A percentile compares a stretch with the other conserved stretches of the same genome.
Conservation (phyloP, 2,329 filamentous ascomycete genomes). For the Phyllosticta citriasiana region DNA sequence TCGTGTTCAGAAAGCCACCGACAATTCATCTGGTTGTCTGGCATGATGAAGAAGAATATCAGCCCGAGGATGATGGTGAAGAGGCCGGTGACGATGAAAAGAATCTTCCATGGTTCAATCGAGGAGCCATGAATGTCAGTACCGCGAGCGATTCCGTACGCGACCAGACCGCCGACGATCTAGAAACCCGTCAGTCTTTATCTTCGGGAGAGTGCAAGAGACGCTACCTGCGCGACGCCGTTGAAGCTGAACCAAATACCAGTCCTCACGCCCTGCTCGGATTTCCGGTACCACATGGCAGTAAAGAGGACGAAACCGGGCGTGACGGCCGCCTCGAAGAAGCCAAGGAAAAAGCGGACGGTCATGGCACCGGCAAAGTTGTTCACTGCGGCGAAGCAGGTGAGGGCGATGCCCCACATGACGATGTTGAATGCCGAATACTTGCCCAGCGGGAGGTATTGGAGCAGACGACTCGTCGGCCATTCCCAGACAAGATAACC, state of each 20-base stretch:
- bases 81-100: constrained; percentile 37
- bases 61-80: constrained; percentile 33
- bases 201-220: no score
- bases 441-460: constrained; percentile 54
- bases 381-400: constrained; percentile 52
- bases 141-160: constrained; percentile 53
- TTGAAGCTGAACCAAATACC: constrained; percentile 63
- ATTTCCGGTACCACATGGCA: constrained; percentile 62
- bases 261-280: constrained; percentile 53
- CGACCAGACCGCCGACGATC: constrained; percentile 52
- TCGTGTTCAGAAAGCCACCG: constrained; percentile 57
- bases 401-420: constrained; percentile 51
- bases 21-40: constrained; percentile 52
- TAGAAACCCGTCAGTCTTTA: constrained; percentile 16
- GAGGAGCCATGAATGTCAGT: constrained; percentile 43
- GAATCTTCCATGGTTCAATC: constrained; percentile 57
- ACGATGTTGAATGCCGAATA: constrained; percentile 56
- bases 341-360: constrained; percentile 57
- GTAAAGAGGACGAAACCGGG: constrained; percentile 61
- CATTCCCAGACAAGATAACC: constrained; percentile 53
- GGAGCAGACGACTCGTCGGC: constrained; percentile 54
- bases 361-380: constrained; percentile 53
- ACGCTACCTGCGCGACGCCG: constrained; percentile 41
- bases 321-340: constrained; percentile 59
- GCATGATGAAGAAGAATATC: constrained; percentile 38